Base-by-base conservation (phyloP, 805 yeast species). In the Wickerhamomyces canadensis region DNA sequence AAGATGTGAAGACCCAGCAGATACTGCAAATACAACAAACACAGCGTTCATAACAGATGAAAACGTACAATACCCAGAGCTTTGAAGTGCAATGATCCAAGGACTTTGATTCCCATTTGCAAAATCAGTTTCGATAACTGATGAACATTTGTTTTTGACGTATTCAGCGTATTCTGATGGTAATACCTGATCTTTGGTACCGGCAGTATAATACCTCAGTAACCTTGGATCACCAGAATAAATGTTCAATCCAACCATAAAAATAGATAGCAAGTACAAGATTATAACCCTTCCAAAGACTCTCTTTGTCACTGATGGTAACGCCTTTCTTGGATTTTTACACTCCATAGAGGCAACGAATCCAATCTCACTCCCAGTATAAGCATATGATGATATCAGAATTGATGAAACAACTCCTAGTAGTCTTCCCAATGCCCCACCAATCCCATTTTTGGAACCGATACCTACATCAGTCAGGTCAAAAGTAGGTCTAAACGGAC, bases 291-390 rank as follows among this genome's bases (percentile, higher is more conserved):
- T 65, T 70, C 84, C 80, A 54, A 84, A 83, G 3, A 84, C 85
- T 48, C 82, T 68, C 47, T 70, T 78, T 3, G 89, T 83, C 1
- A 93, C 91, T 10, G 79, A 70, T 1, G 94, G 94, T 14, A 85
- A 65, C 0, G 91, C 78, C 43, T 70, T 76, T 45, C 93, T 66
- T 5, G 95, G 95, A 46, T 83, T 80, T 42, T 80, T 67, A n/a
- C 89, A 84, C 57, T 85, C 95, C 57, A 89, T 84, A 6, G 91
- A 87, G 3, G 93, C 91, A 37, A 84, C 76, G 45, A 84, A 78
- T 11, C 86, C 89, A 55, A 81, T 78, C 48, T 85, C 95, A 1
- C 88, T 82, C 0, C 95, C 95, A 34, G 83, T 76, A 51, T 80
- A 85, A 0, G 94, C 83, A 57, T 80, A 85, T 0, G 86, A 68